Base-by-base conservation (phyloP, 2,329 filamentous ascomycete genomes). In the Setomelanomma holmii region DNA sequence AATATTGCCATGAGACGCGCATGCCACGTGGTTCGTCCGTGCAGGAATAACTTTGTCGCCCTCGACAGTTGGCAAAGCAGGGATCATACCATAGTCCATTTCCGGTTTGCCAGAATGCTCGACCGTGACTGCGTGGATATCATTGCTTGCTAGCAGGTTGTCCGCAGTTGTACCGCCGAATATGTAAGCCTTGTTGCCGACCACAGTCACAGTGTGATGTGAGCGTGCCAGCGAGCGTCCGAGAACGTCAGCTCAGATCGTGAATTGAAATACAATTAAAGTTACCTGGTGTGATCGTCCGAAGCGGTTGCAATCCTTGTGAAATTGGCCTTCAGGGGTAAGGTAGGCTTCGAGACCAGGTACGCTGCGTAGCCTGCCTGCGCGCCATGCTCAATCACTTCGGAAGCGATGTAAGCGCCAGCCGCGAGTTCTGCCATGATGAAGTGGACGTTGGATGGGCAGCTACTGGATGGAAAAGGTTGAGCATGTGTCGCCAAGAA, bases 131-230 rank as follows among this genome's bases (percentile, higher is more conserved):
- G 69, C 66, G 46, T 79, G 78, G 1, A 79, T 67, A 12, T 80
- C 77, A 43, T 74, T 79, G 48, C 71, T 74, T 4, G 76, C 75
- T 12, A 78, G 52, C 21, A 68, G 61, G n/a, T 68, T 68, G 5
- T 66, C 61, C 1, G 66, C 55, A 20, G 71, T 75, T 30, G 72
- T 66, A 40, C 78, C 78, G 33, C 78, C 78, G 49, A 79, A 79
- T 20, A 80, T 72, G 56, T 77, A 79, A 4, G 77, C 76, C 55
- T 76, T 78, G 58, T 77, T 73, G 34, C 67, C 60, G 24, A 79
- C 61, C 1, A 77, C 64, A 1, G 72, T 77, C 19, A 79, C 46
- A 4, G 72, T 75, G 50, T 79, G 76, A 42, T 75, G 71, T n/a
- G 67, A 70, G 4, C 72, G 59, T 16, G 62, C 66, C 39, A 75